A percentile compares a stretch with the other conserved stretches of the same genome.
Evolutionary conservation across 208 protist genomes (phyloP).

Genomic region (Leishmania aethiopica): DNA sequence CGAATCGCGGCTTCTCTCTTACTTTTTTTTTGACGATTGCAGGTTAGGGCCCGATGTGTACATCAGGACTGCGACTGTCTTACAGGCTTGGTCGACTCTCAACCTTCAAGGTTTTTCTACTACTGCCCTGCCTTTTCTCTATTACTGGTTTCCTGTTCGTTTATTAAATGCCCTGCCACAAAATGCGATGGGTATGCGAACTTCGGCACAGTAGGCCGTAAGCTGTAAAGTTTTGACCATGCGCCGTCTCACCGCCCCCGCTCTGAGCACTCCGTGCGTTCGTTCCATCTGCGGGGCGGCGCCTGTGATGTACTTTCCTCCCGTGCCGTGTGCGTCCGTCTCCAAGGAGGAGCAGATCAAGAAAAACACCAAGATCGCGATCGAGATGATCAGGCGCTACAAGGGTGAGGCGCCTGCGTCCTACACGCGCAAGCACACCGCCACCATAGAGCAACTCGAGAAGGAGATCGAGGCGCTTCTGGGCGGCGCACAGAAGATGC

Average conservation of each 20-base stretch:
- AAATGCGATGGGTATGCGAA: not conserved
- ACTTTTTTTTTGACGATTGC: not conserved
- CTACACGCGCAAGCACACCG: conserved; percentile 81
- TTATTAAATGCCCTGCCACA: not conserved
- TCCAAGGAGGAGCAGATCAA: conserved; percentile 85
- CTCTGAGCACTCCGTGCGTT: conserved; percentile 43
- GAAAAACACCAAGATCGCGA: conserved; percentile 88
- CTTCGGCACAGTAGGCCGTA: conserved; percentile 2
- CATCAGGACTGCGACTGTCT: not conserved
- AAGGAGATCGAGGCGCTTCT: conserved; percentile 90
- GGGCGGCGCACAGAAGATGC: conserved; percentile 75
- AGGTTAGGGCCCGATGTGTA: not conserved
- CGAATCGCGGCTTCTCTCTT: not conserved
- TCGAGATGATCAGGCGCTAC: conserved; percentile 90
- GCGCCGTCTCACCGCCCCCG: conserved; percentile 60
- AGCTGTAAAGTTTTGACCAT: conserved; percentile 28
- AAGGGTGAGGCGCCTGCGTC: conserved; percentile 72
- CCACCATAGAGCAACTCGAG: conserved; percentile 89
- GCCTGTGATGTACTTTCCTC: conserved; percentile 88
- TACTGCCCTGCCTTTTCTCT: not conserved
- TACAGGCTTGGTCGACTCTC: not conserved
- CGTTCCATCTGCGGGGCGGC: conserved; percentile 83
- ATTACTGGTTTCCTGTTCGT: not conserved
- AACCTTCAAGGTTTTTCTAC: not conserved
- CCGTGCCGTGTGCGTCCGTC: conserved; percentile 33